Percentiles rank a stretch among this genome's conserved stretches.
These are phyloP conservation scores for Melastoma candidum DNA, from an alignment of 441 rosid genomes.

Conservation along the genomic window DNA sequence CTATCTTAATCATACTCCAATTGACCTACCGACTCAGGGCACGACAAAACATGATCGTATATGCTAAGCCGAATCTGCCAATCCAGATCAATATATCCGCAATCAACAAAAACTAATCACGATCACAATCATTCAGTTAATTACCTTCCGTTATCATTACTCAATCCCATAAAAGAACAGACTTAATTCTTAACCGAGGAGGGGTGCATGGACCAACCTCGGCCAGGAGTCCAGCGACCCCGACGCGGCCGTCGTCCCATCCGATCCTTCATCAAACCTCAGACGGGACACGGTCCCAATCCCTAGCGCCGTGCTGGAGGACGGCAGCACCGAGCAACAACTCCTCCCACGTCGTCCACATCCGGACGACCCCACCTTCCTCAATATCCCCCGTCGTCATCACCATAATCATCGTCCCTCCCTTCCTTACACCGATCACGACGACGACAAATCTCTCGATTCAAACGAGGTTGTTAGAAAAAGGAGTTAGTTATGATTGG, in stretches of 20 bases:
- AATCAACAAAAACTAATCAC: too few relatives aligned
- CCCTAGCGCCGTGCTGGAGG: slow-evolving; percentile 70
- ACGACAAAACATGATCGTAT: too few relatives aligned
- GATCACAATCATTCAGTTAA: not conserved
- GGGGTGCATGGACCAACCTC: slow-evolving; percentile 34
- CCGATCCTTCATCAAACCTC: slow-evolving; percentile 37
- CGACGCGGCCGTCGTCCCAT: slow-evolving; percentile 32
- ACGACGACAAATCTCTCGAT: too few relatives aligned
- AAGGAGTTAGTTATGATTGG: too few relatives aligned
- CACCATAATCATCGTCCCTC: not conserved
- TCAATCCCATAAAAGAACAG: not conserved
- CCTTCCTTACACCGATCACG: too few relatives aligned
- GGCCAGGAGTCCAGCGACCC: slow-evolving; percentile 47
- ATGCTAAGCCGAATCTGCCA: too few relatives aligned
- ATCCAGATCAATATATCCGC: too few relatives aligned
- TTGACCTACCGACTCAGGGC: too few relatives aligned
- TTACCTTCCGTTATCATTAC: not conserved
- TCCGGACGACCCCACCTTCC: slow-evolving; percentile 2
- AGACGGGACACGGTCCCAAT: slow-evolving; percentile 63
- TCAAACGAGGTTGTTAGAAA: too few relatives aligned
- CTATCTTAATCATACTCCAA: too few relatives aligned
- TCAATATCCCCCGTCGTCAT: slow-evolving; percentile 26
- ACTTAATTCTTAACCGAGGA: not conserved
- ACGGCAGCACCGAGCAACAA: slow-evolving; percentile 82
- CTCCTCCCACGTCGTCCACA: slow-evolving; percentile 96